Evolutionary conservation across 768 basidiomycete genomes (phyloP).

Genomic region (Mycena amicta): DNA sequence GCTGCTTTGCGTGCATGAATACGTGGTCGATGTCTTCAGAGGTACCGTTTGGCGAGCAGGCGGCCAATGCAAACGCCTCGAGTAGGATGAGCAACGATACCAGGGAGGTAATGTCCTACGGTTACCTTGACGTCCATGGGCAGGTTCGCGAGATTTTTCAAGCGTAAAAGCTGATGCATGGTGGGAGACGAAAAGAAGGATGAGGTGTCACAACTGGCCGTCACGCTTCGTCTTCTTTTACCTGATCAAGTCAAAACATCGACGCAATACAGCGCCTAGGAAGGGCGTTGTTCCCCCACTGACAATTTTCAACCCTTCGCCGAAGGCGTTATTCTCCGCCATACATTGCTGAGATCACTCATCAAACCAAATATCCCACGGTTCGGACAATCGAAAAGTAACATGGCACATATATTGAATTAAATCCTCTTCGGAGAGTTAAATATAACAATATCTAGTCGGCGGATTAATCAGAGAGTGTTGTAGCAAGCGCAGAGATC

Average conservation of each 20-base stretch:
- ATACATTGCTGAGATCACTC: too few relatives aligned
- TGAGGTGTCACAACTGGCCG: too few relatives aligned
- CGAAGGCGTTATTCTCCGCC: too few relatives aligned
- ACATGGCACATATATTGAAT: too few relatives aligned
- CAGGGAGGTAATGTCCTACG: neutral
- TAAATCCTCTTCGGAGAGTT: too few relatives aligned
- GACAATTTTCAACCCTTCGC: too few relatives aligned
- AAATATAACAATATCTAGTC: neutral
- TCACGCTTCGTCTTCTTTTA: too few relatives aligned
- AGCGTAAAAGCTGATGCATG: neutral
- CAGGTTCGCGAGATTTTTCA: neutral
- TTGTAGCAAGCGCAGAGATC: constrained; percentile 26
- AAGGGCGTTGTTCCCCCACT: too few relatives aligned
- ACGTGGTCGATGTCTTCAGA: neutral
- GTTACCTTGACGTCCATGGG: neutral
- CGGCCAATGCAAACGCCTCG: neutral
- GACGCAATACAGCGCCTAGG: too few relatives aligned
- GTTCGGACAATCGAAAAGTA: too few relatives aligned
- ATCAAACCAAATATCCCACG: too few relatives aligned
- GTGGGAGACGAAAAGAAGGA: neutral
- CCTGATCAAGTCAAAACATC: too few relatives aligned
- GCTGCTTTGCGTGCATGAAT: neutral
- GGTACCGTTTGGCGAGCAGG: neutral
- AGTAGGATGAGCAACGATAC: neutral
- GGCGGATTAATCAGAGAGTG: constrained; percentile 10